Evolutionary conservation across 2,329 filamentous ascomycete species (phyloP), one percentile per base, ranked within the genome.

Genomic region (Ceratocystis diversiconidia): DNA sequence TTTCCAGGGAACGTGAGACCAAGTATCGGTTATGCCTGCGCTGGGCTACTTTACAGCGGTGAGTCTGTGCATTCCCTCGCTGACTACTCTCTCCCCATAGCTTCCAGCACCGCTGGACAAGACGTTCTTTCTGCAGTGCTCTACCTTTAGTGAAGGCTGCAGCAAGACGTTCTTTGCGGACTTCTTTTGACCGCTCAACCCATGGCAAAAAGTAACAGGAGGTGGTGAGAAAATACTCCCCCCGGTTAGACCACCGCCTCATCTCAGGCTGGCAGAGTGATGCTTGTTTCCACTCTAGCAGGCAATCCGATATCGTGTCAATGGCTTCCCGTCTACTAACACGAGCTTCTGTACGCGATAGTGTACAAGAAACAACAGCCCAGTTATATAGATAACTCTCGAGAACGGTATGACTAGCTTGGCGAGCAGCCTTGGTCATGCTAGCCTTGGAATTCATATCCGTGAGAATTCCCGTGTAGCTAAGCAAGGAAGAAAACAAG

Each of bases 191-290:
- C 2, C 65, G 66, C 41, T 68, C 67, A 6, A 70, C 65, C 75
- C 75, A 77, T 19, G 65, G 68, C 15, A 73, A 69, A 41, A 75
- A 71, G 2, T 67, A 64, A 30, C 69, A 68, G 7, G 66, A 68
- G 1, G 73, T 72, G 17, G 71, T 69, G 19, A 72, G 65, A 69
- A 73, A 76, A 32, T 64, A 69, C 59, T 65, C 61, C 17, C 68
- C 68, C 19, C 68, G 63, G 10, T 17, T 52, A 3, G 68, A 68
- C 68, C 68, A 69, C 15, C 68, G 63, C 43, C 52, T 52, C 68
- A 69, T 68, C 30, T 68, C 67, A 12, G 64, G 44, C 19, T 63
- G 32, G 12, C 65, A 64, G 17, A 36, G 17, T 10, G 43, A 28
- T 7, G 62, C 30, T 2, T 62, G 48, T 22, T 61, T 46, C 68